Evolutionary conservation across 495 filamentous ascomycete species (phyloP), one percentile per base, ranked within the genome.

Genomic region (Penicillium canariense): DNA sequence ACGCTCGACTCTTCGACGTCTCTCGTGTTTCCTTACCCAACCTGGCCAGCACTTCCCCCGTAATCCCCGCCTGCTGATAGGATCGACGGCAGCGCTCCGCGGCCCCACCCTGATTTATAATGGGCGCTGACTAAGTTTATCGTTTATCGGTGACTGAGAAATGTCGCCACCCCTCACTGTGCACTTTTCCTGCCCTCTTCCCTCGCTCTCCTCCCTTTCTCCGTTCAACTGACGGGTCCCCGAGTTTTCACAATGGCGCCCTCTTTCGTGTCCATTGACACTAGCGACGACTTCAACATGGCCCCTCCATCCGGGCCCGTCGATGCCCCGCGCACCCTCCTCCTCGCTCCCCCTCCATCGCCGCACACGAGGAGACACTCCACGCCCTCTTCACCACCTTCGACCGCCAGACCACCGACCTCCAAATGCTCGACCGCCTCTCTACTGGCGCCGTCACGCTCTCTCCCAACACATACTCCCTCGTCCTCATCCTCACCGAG

Each of bases 361-460:
- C 87, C 36, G 79, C 86, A 9, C 83, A 86, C 57, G 84, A 85
- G 12, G 79, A 84, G 27, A 78, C 79, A 61, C 72, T 90, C 43
- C 69, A 83, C 34, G 69, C 65, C 30, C 67, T 85, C 30, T 79
- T 87, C 58, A 76, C 76, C 22, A 76, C 83, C 32, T 82, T 89
- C 71, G 83, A 90, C 66, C 87, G 89, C 61, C 69, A 75, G 51
- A 73, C 78, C 30, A 91, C 90, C 44, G 94, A 99, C 67, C 79
- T 99, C 34, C 95, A 97, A 67, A 99, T 99, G 94, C 89, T 99
- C 50, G 94, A 99, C 74, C 90, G 94, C 27, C 81, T 99, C 15
- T 84, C 90, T 0, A 80, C 88, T 34, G 90, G 90, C 47, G 80
- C 97, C 35, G 89, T 94, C 46, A 70, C 83, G 4, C 85, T 99